Conservation (phyloP, 1,284 basidiomycete species). For the Boletus hoseneyae region DNA sequence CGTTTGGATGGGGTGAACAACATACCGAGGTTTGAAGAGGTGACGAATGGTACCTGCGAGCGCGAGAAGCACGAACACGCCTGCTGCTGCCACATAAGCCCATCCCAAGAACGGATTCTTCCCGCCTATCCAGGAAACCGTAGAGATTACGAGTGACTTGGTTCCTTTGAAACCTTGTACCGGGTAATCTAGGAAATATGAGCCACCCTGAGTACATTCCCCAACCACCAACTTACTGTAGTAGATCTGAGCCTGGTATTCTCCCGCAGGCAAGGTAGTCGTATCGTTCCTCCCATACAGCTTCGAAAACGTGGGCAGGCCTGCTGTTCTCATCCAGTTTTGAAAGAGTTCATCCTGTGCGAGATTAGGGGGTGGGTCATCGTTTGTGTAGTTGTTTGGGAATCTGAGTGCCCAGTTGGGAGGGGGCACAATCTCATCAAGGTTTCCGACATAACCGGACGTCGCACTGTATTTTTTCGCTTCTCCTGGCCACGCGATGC, state of each 20-base stretch:
- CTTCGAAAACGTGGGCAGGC: constrained; percentile 95
- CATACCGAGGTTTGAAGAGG: constrained; percentile 86
- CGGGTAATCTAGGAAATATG: constrained; percentile 74
- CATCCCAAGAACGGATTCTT: constrained; percentile 97
- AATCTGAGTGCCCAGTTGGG: constrained; percentile 84
- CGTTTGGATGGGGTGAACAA: constrained; percentile 32
- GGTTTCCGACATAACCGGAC: constrained; percentile 51
- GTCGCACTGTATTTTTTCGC: constrained; percentile 79
- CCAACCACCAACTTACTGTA: constrained; percentile 66
- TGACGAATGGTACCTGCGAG: constrained; percentile 89
- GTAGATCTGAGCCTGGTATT: constrained; percentile 74
- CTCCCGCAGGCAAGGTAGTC: constrained; percentile 68
- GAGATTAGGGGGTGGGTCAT: constrained; percentile 74
- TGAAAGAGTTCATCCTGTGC: constrained; percentile 90
- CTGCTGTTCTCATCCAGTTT: constrained; percentile 99
- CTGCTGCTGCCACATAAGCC: constrained; percentile 91
- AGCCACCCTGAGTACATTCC: constrained; percentile 3
- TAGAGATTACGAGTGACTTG: constrained; percentile 95
- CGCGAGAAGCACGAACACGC: constrained; percentile 85
- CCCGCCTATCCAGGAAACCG: constrained; percentile 97
- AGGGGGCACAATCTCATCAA: constrained; percentile 76
- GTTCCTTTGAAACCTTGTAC: constrained; percentile 91
- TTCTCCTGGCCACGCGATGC: constrained; percentile 95
- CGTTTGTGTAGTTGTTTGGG: constrained; percentile 72
- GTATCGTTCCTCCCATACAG: constrained; percentile 90